A percentile compares a stretch with the other conserved stretches of the same genome.
Conservation (phyloP, 2,329 filamentous ascomycete genomes). For the Achaetomium macrosporum region DNA sequence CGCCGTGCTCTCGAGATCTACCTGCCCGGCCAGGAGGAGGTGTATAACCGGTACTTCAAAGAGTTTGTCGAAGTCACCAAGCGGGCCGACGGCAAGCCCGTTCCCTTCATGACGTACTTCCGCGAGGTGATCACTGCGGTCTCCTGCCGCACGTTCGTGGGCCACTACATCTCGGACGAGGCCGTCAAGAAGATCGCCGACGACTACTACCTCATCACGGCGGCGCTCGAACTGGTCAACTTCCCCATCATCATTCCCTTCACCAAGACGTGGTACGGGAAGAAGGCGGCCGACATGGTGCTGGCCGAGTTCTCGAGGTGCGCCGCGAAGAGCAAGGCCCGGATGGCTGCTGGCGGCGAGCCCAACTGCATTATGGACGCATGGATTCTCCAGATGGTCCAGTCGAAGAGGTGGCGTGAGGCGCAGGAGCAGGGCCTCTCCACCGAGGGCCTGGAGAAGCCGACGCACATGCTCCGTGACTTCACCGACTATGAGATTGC, state of each 20-base stretch:
- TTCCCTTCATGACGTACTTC: constrained; percentile 86
- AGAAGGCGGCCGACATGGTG: constrained; percentile 91
- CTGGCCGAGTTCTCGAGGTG: constrained; percentile 85
- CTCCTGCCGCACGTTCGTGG: constrained; percentile 94
- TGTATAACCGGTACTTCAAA: constrained; percentile 82
- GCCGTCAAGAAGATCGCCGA: constrained; percentile 90
- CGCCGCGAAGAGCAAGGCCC: constrained; percentile 85
- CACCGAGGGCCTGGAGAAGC: constrained; percentile 70
- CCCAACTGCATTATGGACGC: constrained; percentile 91
- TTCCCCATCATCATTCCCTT: constrained; percentile 94
- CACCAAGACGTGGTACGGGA: constrained; percentile 95
- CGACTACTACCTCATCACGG: constrained; percentile 95
- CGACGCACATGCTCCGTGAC: constrained; percentile 71
- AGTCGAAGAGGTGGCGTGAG: constrained; percentile 76
- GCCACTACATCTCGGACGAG: constrained; percentile 88
- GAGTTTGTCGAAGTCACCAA: constrained; percentile 71
- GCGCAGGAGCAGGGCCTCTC: constrained; percentile 66
- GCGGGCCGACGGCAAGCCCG: constrained; percentile 63
- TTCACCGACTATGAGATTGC: constrained; percentile 90
- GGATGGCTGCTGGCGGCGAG: constrained; percentile 82
- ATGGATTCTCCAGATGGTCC: constrained; percentile 84
- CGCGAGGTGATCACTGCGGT: constrained; percentile 93
- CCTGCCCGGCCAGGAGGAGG: constrained; percentile 85
- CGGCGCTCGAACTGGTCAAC: constrained; percentile 93
- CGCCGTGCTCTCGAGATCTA: constrained; percentile 82